A percentile compares a stretch with the other conserved stretches of the same genome.
Evolutionary conservation across 352 stramenopile genomes (phyloP).

Genomic region (Phytophthora idaei): DNA sequence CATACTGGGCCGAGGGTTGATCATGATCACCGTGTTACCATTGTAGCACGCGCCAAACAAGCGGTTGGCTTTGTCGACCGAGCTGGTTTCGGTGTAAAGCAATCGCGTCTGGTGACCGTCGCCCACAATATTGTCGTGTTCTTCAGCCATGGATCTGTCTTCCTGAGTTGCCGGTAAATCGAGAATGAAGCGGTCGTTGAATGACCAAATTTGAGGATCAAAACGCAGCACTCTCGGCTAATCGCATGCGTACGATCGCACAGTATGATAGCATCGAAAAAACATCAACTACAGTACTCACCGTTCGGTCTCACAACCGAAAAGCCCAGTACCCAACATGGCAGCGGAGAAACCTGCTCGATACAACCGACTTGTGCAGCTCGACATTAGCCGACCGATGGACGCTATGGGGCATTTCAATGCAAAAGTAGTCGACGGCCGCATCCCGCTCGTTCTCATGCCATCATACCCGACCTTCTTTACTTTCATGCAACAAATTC

Average conservation of each 20-base stretch:
- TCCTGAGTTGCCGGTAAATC: conserved; percentile 20
- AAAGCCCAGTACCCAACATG: background rate
- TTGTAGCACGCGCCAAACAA: conserved; percentile 80
- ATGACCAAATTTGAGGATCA: background rate
- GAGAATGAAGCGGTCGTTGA: conserved; percentile 12
- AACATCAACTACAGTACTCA: background rate
- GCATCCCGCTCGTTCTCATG: conserved; percentile 71
- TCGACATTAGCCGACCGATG: conserved; percentile 57
- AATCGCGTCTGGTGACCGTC: conserved; percentile 55
- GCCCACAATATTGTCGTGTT: background rate
- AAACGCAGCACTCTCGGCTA: background rate
- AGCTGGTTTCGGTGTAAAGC: conserved; percentile 45
- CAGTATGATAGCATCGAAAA: background rate
- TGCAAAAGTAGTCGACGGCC: conserved; percentile 48
- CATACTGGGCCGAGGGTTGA: conserved; percentile 60
- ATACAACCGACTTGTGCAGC: conserved; percentile 45
- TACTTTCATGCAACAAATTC: conserved; percentile 52
- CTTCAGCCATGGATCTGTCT: background rate
- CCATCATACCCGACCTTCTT: conserved; percentile 57
- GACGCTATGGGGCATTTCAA: conserved; percentile 71
- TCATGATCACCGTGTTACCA: conserved; percentile 83
- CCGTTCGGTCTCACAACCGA: background rate
- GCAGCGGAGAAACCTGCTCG: conserved; percentile 1
- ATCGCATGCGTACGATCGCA: background rate
- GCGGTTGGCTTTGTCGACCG: conserved; percentile 74